These are phyloP conservation scores for Falciphora oryzae DNA, from an alignment of 2,329 filamentous ascomycete species.

Conservation along the genomic window DNA sequence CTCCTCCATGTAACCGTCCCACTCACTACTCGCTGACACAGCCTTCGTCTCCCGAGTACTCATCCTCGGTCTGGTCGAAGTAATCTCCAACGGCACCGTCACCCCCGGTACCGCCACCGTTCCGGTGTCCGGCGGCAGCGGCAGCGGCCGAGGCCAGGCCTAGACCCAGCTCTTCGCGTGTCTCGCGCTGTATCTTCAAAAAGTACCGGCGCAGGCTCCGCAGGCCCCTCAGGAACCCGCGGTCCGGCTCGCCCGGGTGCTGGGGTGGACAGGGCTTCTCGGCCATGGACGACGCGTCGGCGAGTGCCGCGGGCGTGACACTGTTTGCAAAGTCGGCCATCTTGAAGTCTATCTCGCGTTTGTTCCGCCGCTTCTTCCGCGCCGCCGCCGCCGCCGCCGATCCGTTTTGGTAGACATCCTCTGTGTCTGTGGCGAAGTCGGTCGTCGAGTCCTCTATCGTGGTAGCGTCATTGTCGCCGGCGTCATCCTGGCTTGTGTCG, in stretches of 20 bases:
- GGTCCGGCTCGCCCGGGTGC: slow-evolving; percentile 74
- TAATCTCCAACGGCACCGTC: neutral
- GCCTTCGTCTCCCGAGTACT: slow-evolving; percentile 23
- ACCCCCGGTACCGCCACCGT: slow-evolving; percentile 8
- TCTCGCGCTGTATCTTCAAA: slow-evolving; percentile 76
- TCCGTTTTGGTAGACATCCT: slow-evolving; percentile 34
- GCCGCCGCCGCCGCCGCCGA: slow-evolving; percentile 17
- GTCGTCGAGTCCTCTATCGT: slow-evolving; percentile 51
- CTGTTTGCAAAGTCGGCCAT: slow-evolving; percentile 99
- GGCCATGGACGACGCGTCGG: slow-evolving; percentile 25
- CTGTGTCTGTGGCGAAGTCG: slow-evolving; percentile 52
- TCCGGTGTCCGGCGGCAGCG: slow-evolving; percentile 11
- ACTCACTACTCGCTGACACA: slow-evolving; percentile 25
- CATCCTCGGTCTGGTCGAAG: neutral
- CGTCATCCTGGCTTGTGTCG: slow-evolving; percentile 50
- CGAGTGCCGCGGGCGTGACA: slow-evolving; percentile 76
- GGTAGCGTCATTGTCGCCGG: slow-evolving; percentile 36
- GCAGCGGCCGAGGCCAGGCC: slow-evolving; percentile 11
- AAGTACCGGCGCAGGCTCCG: slow-evolving; percentile 78
- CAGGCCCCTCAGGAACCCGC: slow-evolving; percentile 82
- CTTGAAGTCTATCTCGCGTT: slow-evolving; percentile 76
- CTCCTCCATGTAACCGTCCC: too few relatives aligned
- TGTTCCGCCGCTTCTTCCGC: slow-evolving; percentile 42
- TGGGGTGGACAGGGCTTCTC: slow-evolving; percentile 70
- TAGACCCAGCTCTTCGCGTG: slow-evolving; percentile 49